Conservation (phyloP, 2,329 filamentous ascomycete species). For the Didymella segeticola region DNA sequence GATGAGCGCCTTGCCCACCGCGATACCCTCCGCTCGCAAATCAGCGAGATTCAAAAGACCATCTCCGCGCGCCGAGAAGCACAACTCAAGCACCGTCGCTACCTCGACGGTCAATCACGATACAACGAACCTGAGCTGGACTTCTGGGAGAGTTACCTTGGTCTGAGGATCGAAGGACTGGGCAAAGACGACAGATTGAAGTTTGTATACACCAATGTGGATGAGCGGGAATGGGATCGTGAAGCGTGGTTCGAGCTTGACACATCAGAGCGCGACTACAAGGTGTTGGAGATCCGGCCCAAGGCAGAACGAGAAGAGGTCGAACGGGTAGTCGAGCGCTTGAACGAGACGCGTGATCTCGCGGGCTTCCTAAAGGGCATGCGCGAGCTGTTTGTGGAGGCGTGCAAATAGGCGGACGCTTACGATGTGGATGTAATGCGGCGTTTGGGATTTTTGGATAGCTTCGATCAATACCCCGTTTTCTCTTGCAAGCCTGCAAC, state of each 20-base stretch:
- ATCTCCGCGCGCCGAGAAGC: conserved; percentile 75
- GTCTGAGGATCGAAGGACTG: conserved; percentile 86
- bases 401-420: conserved; percentile 52
- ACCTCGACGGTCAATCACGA: conserved; percentile 81
- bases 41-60: conserved; percentile 70
- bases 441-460: conserved; percentile 16
- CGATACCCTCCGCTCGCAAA: conserved; percentile 63
- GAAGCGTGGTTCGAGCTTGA: conserved; percentile 95
- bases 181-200: conserved; percentile 84
- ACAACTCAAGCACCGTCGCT: conserved; percentile 73
- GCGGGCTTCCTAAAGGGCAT: conserved; percentile 79
- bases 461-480: conserved; percentile 17
- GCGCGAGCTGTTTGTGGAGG: conserved; percentile 74
- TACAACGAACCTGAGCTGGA: conserved; percentile 93
- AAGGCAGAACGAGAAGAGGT: conserved; percentile 81
- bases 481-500: background rate
- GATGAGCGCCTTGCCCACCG: conserved; percentile 62
- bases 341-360: conserved; percentile 83
- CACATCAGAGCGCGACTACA: conserved; percentile 82
- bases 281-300: conserved; percentile 79
- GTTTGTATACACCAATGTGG: conserved; percentile 86
- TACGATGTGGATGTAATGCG: conserved; percentile 6
- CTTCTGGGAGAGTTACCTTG: conserved; percentile 94
- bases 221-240: conserved; percentile 84
- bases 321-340: conserved; percentile 75